phyloP scores from a whole-genome alignment of 2,329 filamentous ascomycete species.

The Camillea tinctor region DNA sequence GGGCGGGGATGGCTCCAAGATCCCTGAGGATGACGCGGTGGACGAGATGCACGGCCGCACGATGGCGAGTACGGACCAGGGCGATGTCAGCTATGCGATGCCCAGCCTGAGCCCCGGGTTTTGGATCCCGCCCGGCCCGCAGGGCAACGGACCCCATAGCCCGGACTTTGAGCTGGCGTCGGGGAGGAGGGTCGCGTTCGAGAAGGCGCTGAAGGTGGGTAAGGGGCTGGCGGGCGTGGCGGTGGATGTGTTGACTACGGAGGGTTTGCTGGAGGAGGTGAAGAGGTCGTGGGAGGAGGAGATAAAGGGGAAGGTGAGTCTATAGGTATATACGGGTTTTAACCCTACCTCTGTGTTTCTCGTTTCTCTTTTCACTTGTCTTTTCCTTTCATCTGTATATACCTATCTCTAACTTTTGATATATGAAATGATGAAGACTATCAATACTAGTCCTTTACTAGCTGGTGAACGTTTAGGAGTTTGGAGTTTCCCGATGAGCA shows the following conservation, averaged over 20 bases:
- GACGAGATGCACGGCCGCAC: conserved; percentile 42
- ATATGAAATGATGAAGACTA: too few relatives aligned
- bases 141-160: conserved; percentile 49
- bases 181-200: conserved; percentile 47
- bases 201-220: conserved; percentile 44
- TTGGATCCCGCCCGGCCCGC: conserved; percentile 45
- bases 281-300: conserved; percentile 39
- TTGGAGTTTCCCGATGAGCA: too few relatives aligned
- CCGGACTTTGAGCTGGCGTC: conserved; percentile 51
- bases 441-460: too few relatives aligned
- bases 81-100: conserved; percentile 56
- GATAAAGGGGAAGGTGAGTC: conserved; percentile 8
- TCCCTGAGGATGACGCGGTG: conserved; percentile 37
- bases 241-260: conserved; percentile 44
- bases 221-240: conserved; percentile 49
- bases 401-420: too few relatives aligned
- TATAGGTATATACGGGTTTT: too few relatives aligned
- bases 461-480: too few relatives aligned
- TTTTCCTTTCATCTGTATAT: too few relatives aligned
- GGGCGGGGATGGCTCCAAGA: conserved; percentile 20
- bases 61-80: conserved; percentile 59
- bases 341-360: too few relatives aligned
- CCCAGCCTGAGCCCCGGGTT: conserved; percentile 55
- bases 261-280: conserved; percentile 41
- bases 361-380: too few relatives aligned